Base-by-base conservation (phyloP, 331 rosid species). In the Rosa hybrid region DNA sequence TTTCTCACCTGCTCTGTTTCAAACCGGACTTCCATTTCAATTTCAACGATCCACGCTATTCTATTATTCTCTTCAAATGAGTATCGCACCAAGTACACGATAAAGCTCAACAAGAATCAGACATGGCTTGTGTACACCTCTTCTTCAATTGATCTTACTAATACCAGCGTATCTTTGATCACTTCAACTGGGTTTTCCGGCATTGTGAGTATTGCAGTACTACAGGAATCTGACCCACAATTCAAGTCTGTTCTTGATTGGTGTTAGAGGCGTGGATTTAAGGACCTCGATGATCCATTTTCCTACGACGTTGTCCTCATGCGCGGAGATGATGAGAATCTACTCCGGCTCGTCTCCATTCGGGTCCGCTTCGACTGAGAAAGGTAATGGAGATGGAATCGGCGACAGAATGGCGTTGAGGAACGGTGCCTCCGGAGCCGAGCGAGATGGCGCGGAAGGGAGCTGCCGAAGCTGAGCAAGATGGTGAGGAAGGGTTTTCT, bases 121-220 rank as follows among this genome's bases (percentile, higher is more conserved):
- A 92, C 97, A 56, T 94, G 98, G 98, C 84, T 94, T 16, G 78
- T 94, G 6, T 87, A 86, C 78, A 60, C 94, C 0, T 88, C 97
- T 9, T 88, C 94, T 0, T 84, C 97, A 1, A 68, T 90, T 46
- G 86, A 20, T 48, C 77, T 92, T 51, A 75, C 86, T 8, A 82
- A 78, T 7, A 57, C 72, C n/a, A 71, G 41, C 48, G 73, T 63
- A 2, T 87, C 90, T 0, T 75, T 57, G 76, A 84, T 94, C 56
- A 84, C 85, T 23, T 89, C 90, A 38, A 72, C 77, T 3, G 88
- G 17, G 48, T 92, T 87, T 71, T 87, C 90, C 25, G 97, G 97
- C 27, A 87, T 94, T 39, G 50, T 94, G 7, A 81, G 97, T 76
- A 83, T 94, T 9, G 92, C 80, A 3, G 12, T 84, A 3, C 25